Evolutionary conservation across 495 filamentous ascomycete genomes (phyloP), one percentile per base, ranked within the genome.

Genomic region (Penicillium chermesinum): DNA sequence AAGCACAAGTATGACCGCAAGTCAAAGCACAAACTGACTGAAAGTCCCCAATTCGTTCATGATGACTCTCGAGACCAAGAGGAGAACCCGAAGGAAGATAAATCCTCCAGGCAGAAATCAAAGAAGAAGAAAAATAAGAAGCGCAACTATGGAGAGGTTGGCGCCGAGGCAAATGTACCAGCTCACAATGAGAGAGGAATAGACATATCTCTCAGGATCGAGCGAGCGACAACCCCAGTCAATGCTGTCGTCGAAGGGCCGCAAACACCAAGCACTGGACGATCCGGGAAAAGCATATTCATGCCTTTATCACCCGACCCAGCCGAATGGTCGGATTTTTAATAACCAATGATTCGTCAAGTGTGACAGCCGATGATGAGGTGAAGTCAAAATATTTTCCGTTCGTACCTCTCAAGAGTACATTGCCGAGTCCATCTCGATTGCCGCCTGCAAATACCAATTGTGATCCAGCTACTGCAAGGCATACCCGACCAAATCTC

Each of bases 331-430:
- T 53, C 49, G 66, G 68, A 62, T 73, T 72, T 73, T 70, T 65
- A 58, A 58, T 32, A 12, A 42, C 70, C 70, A 50, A 57, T 67
- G 70, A 73, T 69, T 70, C 58, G 52, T 62, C 52, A 55, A 54
- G 51, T 37, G 41, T 63, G 54, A 64, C 55, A 51, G 53, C 60
- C 49, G 48, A 65, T 55, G 67, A 67, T 70, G 70, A 73, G 68
- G 68, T 68, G 48, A 61, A 50, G 57, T 73, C 70, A 3, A 68
- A 66, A 48, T 72, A 70, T 55, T 73, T 73, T 49, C 43, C 22
- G 10, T 9, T 20, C 2, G 18, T 14, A n/a, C 27, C 27, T 14
- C n/a, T 21, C 3, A 21, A 35, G 16, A 35, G n/a, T n/a, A 18
- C 34, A 20, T 19, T 30, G 13, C 10, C 19, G 7, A 18, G n/a